Base-by-base conservation (phyloP, 192 early-diverging fungal species). In the Linnemannia zychae region DNA sequence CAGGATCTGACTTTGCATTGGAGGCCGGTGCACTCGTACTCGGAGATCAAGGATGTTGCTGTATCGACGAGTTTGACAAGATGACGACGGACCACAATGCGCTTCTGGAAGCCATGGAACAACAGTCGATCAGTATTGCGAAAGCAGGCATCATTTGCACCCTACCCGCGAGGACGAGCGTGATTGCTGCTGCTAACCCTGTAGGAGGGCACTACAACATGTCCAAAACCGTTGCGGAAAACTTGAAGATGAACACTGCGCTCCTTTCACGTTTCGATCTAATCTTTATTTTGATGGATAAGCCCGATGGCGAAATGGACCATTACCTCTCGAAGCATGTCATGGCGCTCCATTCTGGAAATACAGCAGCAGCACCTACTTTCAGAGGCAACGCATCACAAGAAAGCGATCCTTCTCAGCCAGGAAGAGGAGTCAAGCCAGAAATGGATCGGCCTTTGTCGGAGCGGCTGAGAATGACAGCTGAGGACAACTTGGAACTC, bases 31-130 rank as follows among this genome's bases (percentile, higher is more conserved):
- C 97, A 2, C 85, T 98, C 44, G 96, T 96, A n/a, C 93, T 97
- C 78, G 95, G 94, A 36, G 96, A 98, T 87, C 94, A 95, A 87
- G 97, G 97, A 31, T 94, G 95, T 52, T 98, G 97, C 72, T 91
- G 96, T 24, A 97, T 97, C 75, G 97, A 98, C 77, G 97, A 98
- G 86, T 97, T 98, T 88, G 96, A 97, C 83, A 98, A 97, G 80
- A 95, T 96, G 91, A 94, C 92, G 7, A 90, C 89, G 24, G 95
- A 97, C 53, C 92, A 95, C 86, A 91, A 90, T 90, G 92, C 96
- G 78, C 82, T 93, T 34, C 81, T 96, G 38, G 97, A 98, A 81
- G 96, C 97, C 15, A 97, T 98, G 95, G 94, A 95, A 77, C 96
- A 97, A 79, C 96, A 97, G 78, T 94, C 94, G 2, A 96, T 97